phyloP scores from a whole-genome alignment of 177 flowering plant species.

The Vitis hybrid region DNA sequence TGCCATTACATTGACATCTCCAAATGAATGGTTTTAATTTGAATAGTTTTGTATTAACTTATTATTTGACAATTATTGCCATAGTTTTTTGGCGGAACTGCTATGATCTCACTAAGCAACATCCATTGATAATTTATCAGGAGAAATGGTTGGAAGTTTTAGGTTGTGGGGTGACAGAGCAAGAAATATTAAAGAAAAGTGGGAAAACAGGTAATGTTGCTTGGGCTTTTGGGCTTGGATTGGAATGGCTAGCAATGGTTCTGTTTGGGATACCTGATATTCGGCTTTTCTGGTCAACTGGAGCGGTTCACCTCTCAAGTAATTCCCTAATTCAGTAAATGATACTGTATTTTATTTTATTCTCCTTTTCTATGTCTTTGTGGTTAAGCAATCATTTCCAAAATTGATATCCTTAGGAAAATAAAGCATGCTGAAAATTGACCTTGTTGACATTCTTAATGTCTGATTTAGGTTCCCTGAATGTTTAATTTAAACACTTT shows the following conservation, averaged over 20 bases:
- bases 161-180: slow-evolving; percentile 96
- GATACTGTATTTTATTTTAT: background rate
- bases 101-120: background rate
- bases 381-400: background rate
- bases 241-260: too few relatives aligned
- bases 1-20: too few relatives aligned
- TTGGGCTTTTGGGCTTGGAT: slow-evolving; percentile 65
- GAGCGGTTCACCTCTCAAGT: slow-evolving; percentile 93
- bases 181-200: slow-evolving; percentile 72
- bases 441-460: background rate
- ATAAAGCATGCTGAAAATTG: background rate
- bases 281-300: slow-evolving; percentile 74
- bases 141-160: slow-evolving; percentile 95
- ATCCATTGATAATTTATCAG: slow-evolving; percentile 32
- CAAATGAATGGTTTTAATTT: too few relatives aligned
- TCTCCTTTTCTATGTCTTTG: background rate
- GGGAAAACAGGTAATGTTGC: slow-evolving; percentile 68
- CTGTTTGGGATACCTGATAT: slow-evolving; percentile 57
- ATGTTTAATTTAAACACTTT: slow-evolving; percentile 9
- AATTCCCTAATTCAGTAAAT: slow-evolving; percentile 4
- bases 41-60: background rate
- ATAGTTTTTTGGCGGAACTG: background rate
- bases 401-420: background rate
- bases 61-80: background rate
- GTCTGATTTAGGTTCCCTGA: background rate